Conservation (phyloP, 1,284 basidiomycete genomes). For the Sanghuangporus baumii region DNA sequence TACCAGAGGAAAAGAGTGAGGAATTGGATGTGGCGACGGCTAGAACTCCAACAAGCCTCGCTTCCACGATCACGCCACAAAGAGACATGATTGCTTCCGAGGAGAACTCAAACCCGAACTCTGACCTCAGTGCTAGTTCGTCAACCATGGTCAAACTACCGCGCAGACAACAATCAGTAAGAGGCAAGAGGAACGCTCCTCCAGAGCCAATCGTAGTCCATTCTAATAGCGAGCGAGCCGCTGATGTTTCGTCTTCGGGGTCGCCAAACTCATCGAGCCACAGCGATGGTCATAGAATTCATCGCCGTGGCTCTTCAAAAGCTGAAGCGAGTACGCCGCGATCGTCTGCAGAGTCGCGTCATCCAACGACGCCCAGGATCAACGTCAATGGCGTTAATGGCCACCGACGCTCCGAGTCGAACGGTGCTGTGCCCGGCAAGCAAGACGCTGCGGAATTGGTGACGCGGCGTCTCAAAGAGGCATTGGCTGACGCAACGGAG, state of each 20-base stretch:
- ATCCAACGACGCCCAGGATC: slow-evolving; percentile 6
- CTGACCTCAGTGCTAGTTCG: background rate
- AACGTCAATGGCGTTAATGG: background rate
- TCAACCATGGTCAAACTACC: background rate
- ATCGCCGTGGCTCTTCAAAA: slow-evolving; percentile 2
- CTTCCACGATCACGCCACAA: slow-evolving; percentile 19
- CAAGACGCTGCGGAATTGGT: slow-evolving; percentile 42
- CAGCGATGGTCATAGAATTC: background rate
- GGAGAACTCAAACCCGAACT: background rate
- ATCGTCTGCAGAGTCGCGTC: slow-evolving; percentile 9
- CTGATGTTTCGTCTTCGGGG: background rate
- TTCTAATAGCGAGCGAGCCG: background rate
- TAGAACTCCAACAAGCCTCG: slow-evolving; percentile 29
- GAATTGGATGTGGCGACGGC: slow-evolving; percentile 23
- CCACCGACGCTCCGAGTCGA: slow-evolving; percentile 6
- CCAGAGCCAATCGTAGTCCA: background rate
- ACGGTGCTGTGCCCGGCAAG: slow-evolving; percentile 16
- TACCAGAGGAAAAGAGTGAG: slow-evolving; percentile 30
- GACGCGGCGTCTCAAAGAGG: slow-evolving; percentile 49
- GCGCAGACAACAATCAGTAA: slow-evolving; percentile 4
- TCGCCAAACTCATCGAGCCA: slow-evolving; percentile 7
- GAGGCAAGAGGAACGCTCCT: slow-evolving; percentile 1
- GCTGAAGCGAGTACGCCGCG: slow-evolving; percentile 5
- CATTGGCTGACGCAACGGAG: slow-evolving; percentile 58
- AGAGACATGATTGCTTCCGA: slow-evolving; percentile 14